Evolutionary conservation across 805 yeast species (phyloP).

Genomic region (Candida vartiovaarae): DNA sequence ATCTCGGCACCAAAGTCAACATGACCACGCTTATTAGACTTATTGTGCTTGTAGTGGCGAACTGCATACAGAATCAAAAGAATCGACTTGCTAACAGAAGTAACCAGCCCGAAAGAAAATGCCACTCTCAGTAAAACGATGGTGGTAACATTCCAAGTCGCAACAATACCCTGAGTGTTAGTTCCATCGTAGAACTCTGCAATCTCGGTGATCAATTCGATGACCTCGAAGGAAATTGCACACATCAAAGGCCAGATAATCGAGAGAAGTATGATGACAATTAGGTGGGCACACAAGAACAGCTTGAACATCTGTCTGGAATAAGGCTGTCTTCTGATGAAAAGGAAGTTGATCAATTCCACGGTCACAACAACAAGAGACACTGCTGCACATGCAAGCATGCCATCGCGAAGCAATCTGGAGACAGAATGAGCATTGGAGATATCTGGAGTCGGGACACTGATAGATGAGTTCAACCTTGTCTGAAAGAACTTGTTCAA

Average conservation of each 20-base stretch:
- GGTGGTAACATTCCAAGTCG: not conserved
- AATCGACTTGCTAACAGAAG: not conserved
- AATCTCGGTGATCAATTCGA: not conserved
- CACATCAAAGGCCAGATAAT: slow-evolving; percentile 1
- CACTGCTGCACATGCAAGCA: not conserved
- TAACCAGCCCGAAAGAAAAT: not conserved
- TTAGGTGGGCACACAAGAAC: not conserved
- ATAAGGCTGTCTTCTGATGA: not conserved
- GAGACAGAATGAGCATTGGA: not conserved
- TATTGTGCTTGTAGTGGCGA: no score
- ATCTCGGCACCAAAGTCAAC: no score
- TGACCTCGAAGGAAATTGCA: not conserved
- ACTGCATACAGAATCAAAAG: not conserved
- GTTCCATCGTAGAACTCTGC: not conserved
- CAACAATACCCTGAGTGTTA: not conserved
- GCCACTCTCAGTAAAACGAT: not conserved
- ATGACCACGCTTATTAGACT: no score
- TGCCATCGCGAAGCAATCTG: not conserved
- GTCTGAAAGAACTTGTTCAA: not conserved
- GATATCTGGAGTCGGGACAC: not conserved
- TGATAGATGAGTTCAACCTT: not conserved
- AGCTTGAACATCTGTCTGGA: not conserved
- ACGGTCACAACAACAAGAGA: not conserved
- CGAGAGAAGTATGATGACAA: not conserved
- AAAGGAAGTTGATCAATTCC: not conserved